Percentiles rank a stretch among this genome's conserved stretches.
Evolutionary conservation across 2,329 filamentous ascomycete species (phyloP).

Genomic region (Aureobasidium leucospermi): DNA sequence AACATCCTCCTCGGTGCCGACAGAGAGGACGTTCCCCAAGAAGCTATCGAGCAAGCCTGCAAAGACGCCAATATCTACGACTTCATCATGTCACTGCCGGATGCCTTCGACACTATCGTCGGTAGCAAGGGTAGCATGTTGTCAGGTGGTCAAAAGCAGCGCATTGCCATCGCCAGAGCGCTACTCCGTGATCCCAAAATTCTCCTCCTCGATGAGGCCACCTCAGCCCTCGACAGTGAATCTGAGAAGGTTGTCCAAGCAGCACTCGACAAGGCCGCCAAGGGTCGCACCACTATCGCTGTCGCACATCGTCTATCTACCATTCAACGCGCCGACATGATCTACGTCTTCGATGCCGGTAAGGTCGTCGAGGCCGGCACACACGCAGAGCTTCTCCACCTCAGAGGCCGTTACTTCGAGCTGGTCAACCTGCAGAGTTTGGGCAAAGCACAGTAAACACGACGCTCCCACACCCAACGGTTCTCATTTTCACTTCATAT

Average conservation of each 20-base stretch:
- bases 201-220: slow-evolving; percentile 73
- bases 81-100: slow-evolving; percentile 77
- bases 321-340: slow-evolving; percentile 89
- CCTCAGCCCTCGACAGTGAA: slow-evolving; percentile 60
- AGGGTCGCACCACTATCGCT: slow-evolving; percentile 69
- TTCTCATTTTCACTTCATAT: not conserved
- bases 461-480: not conserved
- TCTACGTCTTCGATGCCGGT: slow-evolving; percentile 94
- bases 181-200: slow-evolving; percentile 87
- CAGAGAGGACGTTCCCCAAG: slow-evolving; percentile 58
- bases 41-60: slow-evolving; percentile 68
- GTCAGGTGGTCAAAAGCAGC: slow-evolving; percentile 89
- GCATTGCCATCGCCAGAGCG: slow-evolving; percentile 86
- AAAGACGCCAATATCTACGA: slow-evolving; percentile 89
- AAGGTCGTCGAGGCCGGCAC: slow-evolving; percentile 77
- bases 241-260: slow-evolving; percentile 74
- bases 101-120: slow-evolving; percentile 69
- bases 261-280: slow-evolving; percentile 73
- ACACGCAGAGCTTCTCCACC: slow-evolving; percentile 51
- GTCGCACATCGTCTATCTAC: slow-evolving; percentile 89
- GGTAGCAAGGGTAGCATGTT: slow-evolving; percentile 80
- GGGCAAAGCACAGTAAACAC: slow-evolving; percentile 21
- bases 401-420: slow-evolving; percentile 35
- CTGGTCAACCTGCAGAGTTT: slow-evolving; percentile 32
- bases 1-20: slow-evolving; percentile 79